Percentiles rank a stretch among this genome's conserved stretches.
phyloP scores from a whole-genome alignment of 768 basidiomycete genomes.

The Kondoa subrosea region DNA sequence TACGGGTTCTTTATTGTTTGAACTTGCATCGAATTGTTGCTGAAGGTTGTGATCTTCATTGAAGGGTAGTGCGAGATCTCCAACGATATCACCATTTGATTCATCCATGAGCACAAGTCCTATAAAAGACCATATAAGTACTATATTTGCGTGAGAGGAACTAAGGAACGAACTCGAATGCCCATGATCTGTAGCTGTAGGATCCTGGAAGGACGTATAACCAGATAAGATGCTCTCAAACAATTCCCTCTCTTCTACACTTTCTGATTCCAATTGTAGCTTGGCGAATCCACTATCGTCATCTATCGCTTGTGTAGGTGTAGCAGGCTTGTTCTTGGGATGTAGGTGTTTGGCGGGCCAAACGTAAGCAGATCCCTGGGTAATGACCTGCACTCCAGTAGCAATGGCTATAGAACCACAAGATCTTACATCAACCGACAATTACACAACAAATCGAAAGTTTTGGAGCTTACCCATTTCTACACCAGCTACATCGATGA shows the following conservation, averaged over 20 bases:
- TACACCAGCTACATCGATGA: too few relatives aligned
- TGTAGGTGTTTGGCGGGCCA: neutral
- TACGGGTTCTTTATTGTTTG: neutral
- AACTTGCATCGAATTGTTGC: neutral
- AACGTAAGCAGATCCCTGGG: neutral
- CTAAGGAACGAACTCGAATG: neutral
- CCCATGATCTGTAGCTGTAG: neutral
- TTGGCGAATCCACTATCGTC: neutral
- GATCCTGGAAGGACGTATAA: neutral
- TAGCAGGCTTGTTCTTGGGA: neutral
- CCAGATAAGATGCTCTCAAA: neutral
- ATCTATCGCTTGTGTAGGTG: neutral
- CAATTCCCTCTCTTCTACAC: neutral
- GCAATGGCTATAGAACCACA: too few relatives aligned
- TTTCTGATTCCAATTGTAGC: neutral
- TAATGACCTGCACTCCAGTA: neutral
- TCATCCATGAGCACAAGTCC: neutral
- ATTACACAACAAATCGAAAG: neutral
- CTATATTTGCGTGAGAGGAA: neutral
- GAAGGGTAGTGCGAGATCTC: neutral
- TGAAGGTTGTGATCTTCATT: neutral
- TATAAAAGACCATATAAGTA: neutral
- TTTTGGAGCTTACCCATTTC: neutral
- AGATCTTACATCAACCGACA: too few relatives aligned
- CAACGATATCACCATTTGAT: neutral